These are phyloP conservation scores for Garcia nutans DNA, from an alignment of 345 rosid genomes.

Conservation along the genomic window DNA sequence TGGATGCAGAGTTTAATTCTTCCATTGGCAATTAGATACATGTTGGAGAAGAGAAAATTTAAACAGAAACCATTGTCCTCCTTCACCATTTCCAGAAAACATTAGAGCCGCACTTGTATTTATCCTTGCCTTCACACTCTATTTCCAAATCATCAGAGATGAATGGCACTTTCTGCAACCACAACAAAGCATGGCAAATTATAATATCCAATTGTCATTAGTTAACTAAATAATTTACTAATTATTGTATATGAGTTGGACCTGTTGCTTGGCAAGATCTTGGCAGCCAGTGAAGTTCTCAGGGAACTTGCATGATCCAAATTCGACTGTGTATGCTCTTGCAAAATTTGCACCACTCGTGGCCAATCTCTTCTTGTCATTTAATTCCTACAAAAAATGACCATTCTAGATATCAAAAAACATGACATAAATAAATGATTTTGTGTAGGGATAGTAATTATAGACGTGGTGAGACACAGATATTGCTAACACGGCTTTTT, in stretches of 20 bases:
- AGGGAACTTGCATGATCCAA: conserved; percentile 95
- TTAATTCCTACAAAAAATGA: conserved; percentile 57
- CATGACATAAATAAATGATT: neutral
- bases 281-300: conserved; percentile 99
- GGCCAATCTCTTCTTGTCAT: conserved; percentile 94
- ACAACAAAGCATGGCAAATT: neutral
- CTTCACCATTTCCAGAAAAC: conserved; percentile 99
- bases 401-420: neutral
- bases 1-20: conserved; percentile 12
- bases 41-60: conserved; percentile 10
- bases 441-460: too few species aligned
- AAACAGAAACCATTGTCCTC: conserved; percentile 16
- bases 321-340: conserved; percentile 88
- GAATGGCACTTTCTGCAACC: conserved; percentile 90
- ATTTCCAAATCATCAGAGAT: conserved; percentile 71
- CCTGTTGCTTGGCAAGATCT: conserved; percentile 99
- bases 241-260: conserved; percentile 13
- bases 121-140: conserved; percentile 97
- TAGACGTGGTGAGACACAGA: too few species aligned
- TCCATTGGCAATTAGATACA: conserved; percentile 38
- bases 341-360: conserved; percentile 98
- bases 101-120: conserved; percentile 96
- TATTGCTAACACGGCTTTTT: too few species aligned
- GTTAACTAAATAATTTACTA: too few species aligned
- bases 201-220: neutral